Evolutionary conservation across 2,329 filamentous ascomycete species (phyloP).

Genomic region (Tympanopsis confertula): DNA sequence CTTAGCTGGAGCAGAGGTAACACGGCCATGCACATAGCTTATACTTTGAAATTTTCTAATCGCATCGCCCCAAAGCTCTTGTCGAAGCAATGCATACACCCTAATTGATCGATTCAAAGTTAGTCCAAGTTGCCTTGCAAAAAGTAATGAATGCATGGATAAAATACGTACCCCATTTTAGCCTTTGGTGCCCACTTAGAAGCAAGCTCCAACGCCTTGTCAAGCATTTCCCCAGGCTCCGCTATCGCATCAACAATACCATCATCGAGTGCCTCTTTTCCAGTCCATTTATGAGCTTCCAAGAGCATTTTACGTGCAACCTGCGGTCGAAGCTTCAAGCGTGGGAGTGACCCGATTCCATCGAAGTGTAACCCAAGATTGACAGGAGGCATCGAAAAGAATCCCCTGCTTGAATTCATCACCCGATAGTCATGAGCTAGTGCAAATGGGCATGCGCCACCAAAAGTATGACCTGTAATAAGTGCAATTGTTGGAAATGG

Average conservation of each 20-base stretch:
- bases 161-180: conserved; percentile 9
- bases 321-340: conserved; percentile 35
- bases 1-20: neutral
- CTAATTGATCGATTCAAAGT: conserved; percentile 4
- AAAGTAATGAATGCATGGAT: neutral
- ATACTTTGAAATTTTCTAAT: conserved; percentile 34
- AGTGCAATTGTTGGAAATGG: conserved; percentile 32
- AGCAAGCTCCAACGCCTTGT: conserved; percentile 29
- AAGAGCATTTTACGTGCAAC: conserved; percentile 42
- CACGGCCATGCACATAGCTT: conserved; percentile 34
- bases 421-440: conserved; percentile 32
- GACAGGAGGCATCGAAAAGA: conserved; percentile 37
- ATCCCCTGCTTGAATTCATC: conserved; percentile 32
- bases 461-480: conserved; percentile 34
- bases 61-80: conserved; percentile 41
- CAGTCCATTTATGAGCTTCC: conserved; percentile 42
- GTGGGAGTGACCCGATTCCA: conserved; percentile 37
- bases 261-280: conserved; percentile 33
- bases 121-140: neutral
- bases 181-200: conserved; percentile 23
- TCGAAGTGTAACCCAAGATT: conserved; percentile 42
- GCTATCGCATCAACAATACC: conserved; percentile 40
- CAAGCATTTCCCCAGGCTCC: conserved; percentile 33
- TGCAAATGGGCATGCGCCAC: conserved; percentile 32
- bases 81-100: conserved; percentile 36